These are phyloP conservation scores for Fragilariopsis cylindrus DNA, from an alignment of 108 stramenopile species.

Conservation along the genomic window DNA sequence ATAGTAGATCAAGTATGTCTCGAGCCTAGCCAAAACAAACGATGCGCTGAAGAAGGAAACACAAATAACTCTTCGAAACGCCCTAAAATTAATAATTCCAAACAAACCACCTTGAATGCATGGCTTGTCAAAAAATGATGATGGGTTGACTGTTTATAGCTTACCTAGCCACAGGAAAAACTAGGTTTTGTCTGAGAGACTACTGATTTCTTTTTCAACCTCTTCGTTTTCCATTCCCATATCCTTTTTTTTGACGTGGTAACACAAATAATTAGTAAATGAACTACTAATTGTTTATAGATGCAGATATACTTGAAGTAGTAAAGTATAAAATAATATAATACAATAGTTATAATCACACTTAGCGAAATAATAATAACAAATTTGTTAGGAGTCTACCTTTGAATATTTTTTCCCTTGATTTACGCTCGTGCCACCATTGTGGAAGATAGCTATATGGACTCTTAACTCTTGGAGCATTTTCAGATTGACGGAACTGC, in stretches of 20 bases:
- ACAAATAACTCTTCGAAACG: slow-evolving; percentile 6
- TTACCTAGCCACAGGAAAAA: no score
- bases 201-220: no score
- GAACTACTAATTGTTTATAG: no score
- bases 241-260: no score
- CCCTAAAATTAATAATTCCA: background rate
- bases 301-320: no score
- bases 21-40: slow-evolving; percentile 11
- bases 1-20: background rate
- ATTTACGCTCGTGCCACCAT: slow-evolving; percentile 38
- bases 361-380: no score
- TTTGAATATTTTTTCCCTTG: slow-evolving; percentile 21
- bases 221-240: no score
- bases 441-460: slow-evolving; percentile 27
- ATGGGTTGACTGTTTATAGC: background rate
- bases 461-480: background rate
- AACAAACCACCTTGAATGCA: slow-evolving; percentile 29
- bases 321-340: no score
- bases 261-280: no score
- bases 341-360: no score
- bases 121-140: slow-evolving; percentile 29
- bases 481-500: slow-evolving; percentile 20
- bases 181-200: no score
- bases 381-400: slow-evolving; percentile 7
- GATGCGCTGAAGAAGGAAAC: slow-evolving; percentile 4